Evolutionary conservation across 495 filamentous ascomycete genomes (phyloP), one percentile per base, ranked within the genome.

Genomic region (Hypoxylon fuscum): DNA sequence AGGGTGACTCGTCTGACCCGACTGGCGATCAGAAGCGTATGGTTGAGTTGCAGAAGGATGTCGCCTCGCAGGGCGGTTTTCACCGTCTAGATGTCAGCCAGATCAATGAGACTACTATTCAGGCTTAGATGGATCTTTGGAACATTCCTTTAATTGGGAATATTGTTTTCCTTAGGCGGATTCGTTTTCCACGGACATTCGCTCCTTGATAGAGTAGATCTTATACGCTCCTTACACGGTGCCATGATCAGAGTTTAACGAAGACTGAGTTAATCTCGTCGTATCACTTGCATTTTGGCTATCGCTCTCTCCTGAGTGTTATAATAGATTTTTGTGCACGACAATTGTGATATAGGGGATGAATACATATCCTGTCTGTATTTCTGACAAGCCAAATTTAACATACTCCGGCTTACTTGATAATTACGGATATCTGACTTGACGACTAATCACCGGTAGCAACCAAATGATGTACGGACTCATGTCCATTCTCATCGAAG

Each of bases 21-120:
- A 78, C 77, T 29, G 85, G 85, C 37, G 86, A 90, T 59, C 85
- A 89, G 82, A 86, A 86, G 81, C 80, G 82, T 7, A 88, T 88
- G 85, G 82, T 72, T 21, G 75, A 78, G 42, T 67, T 91, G 62
- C 82, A 88, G 72, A 74, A 84, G 68, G 74, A 83, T 47, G 77
- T 88, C 66, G 83, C 85, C 49, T 47, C 44, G 10, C 71, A 77
- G 44, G 86, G 79, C 31, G 79, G 79, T 21, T 82, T 79, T 72
- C 70, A 70, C 48, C 72, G 76, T 54, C 69, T 80, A 3, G 52
- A 65, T 0, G 20, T 52, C 8, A 45, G 43, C 14, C 34, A 34
- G 35, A 34, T 23, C 35, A 37, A 20, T 15, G 38, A 50, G 38
- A 20, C 53, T 17, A 31, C 57, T 27, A 31, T 66, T 15, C 51